Evolutionary conservation across 169 alveolate species (phyloP).

Genomic region (Plasmodium knowlesi): DNA sequence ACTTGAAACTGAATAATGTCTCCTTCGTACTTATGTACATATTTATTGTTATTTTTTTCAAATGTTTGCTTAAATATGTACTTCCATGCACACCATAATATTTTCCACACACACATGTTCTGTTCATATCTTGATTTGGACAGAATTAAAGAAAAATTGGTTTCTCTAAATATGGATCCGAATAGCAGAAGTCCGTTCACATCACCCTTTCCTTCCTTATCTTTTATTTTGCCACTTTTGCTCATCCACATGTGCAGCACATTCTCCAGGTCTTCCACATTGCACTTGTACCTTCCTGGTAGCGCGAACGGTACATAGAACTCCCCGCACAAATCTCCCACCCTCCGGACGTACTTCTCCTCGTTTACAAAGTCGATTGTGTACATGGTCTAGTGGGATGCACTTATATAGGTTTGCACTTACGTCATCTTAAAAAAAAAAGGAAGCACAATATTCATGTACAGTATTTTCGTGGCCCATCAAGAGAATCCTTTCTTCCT

Average conservation of each 20-base stretch:
- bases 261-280: slow-evolving; percentile 58
- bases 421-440: neutral
- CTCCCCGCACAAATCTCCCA: slow-evolving; percentile 56
- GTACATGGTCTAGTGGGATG: slow-evolving; percentile 29
- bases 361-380: slow-evolving; percentile 32
- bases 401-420: neutral
- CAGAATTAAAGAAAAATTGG: slow-evolving; percentile 55
- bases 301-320: slow-evolving; percentile 42
- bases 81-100: slow-evolving; percentile 71
- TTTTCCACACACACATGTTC: slow-evolving; percentile 37
- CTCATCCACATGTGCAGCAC: slow-evolving; percentile 47
- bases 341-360: slow-evolving; percentile 30
- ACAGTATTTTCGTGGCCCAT: neutral
- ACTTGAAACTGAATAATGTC: slow-evolving; percentile 36
- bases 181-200: slow-evolving; percentile 9
- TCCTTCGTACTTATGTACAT: slow-evolving; percentile 1
- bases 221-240: slow-evolving; percentile 16
- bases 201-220: neutral
- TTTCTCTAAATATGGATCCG: slow-evolving; percentile 39
- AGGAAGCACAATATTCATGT: neutral
- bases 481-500: neutral
- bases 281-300: slow-evolving; percentile 57
- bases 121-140: slow-evolving; percentile 58
- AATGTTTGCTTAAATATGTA: slow-evolving; percentile 39
- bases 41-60: slow-evolving; percentile 30